These are phyloP conservation scores for Favolaschia claudopus DNA, from an alignment of 768 basidiomycete species.

Conservation along the genomic window DNA sequence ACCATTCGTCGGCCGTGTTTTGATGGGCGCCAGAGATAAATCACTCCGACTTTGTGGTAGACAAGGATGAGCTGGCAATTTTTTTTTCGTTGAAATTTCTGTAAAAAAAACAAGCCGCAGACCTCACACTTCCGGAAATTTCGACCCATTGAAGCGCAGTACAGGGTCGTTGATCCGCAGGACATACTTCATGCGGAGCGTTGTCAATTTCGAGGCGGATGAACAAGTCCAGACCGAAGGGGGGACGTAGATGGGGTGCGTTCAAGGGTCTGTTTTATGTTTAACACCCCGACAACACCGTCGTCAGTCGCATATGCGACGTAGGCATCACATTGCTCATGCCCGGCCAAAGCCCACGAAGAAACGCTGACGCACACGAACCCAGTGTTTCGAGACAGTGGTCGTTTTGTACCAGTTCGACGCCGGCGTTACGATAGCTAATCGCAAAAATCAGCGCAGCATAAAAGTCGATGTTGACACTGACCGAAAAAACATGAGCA, in stretches of 20 bases:
- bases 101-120: not conserved
- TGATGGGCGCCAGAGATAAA: slow-evolving; percentile 63
- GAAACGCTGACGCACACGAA: slow-evolving; percentile 70
- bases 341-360: slow-evolving; percentile 51
- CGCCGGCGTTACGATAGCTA: slow-evolving; percentile 35
- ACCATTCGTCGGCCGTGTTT: slow-evolving; percentile 48
- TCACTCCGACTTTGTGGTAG: slow-evolving; percentile 63
- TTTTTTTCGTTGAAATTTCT: not conserved
- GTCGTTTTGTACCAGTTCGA: slow-evolving; percentile 48
- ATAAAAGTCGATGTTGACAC: not conserved
- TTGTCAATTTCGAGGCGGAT: slow-evolving; percentile 43
- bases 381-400: slow-evolving; percentile 63
- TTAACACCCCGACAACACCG: slow-evolving; percentile 65
- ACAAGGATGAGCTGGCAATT: slow-evolving; percentile 60
- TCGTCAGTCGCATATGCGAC: slow-evolving; percentile 67
- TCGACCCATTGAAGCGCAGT: slow-evolving; percentile 68
- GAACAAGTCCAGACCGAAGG: slow-evolving; percentile 44
- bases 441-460: not conserved
- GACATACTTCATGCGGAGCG: slow-evolving; percentile 32
- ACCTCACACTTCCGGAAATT: slow-evolving; percentile 47
- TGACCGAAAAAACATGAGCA: slow-evolving; percentile 66
- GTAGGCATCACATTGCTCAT: slow-evolving; percentile 55
- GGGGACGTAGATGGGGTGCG: slow-evolving; percentile 29
- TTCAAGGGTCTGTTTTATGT: slow-evolving; percentile 56
- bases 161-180: slow-evolving; percentile 51